A percentile compares a stretch with the other conserved stretches of the same genome.
These are phyloP conservation scores for Ceriops tagal DNA, from an alignment of 345 rosid species.

Conservation along the genomic window DNA sequence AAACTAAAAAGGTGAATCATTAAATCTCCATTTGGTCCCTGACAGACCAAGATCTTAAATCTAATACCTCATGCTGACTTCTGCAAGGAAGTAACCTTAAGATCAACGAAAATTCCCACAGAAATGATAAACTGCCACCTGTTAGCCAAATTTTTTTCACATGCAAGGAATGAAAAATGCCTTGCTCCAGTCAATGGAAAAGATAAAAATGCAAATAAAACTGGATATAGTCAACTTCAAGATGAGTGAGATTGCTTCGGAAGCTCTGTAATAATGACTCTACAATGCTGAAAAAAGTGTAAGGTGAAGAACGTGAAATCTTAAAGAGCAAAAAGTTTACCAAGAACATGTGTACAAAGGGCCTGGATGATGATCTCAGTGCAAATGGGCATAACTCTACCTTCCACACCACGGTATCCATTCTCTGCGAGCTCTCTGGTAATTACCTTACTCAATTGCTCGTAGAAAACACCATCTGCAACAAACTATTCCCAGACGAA, in stretches of 20 bases:
- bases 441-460: conserved; percentile 67
- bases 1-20: background rate
- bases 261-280: background rate
- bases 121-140: no score
- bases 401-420: conserved; percentile 89
- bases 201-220: background rate
- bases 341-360: conserved; percentile 82
- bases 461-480: conserved; percentile 75
- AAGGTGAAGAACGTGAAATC: background rate
- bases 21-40: background rate
- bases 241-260: background rate
- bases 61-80: no score
- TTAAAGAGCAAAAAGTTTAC: conserved; percentile 20
- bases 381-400: conserved; percentile 76
- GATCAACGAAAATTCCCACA: no score
- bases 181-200: no score
- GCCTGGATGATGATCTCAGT: conserved; percentile 83
- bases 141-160: no score
- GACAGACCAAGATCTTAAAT: no score
- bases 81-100: no score
- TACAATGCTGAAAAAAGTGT: background rate
- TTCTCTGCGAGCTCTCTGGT: conserved; percentile 82
- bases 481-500: conserved; percentile 48
- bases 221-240: no score
- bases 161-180: no score